phyloP scores from a whole-genome alignment of 2,329 filamentous ascomycete genomes.

The Aureobasidium sp. region DNA sequence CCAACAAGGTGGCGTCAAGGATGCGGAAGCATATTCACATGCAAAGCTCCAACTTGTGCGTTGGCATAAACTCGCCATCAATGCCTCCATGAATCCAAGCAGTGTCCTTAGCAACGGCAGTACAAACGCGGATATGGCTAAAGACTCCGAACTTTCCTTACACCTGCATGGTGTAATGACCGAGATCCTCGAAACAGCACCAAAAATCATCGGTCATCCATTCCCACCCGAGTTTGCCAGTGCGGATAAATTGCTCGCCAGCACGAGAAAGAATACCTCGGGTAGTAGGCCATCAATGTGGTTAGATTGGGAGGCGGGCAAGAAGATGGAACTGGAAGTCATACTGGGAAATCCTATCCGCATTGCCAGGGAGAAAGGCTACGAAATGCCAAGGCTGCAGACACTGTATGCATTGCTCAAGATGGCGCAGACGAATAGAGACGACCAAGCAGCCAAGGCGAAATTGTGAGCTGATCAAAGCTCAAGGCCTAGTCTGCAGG shows the following conservation, averaged over 20 bases:
- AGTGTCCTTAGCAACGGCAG: slow-evolving; percentile 59
- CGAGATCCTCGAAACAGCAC: slow-evolving; percentile 60
- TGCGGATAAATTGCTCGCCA: slow-evolving; percentile 56
- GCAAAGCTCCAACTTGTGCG: slow-evolving; percentile 61
- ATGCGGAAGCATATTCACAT: slow-evolving; percentile 59
- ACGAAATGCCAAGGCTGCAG: slow-evolving; percentile 60
- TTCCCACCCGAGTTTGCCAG: slow-evolving; percentile 55
- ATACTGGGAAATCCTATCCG: slow-evolving; percentile 65
- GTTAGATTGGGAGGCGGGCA: slow-evolving; percentile 43
- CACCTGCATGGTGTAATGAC: slow-evolving; percentile 62
- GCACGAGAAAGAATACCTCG: slow-evolving; percentile 54
- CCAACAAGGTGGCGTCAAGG: slow-evolving; percentile 55
- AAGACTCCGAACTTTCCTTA: slow-evolving; percentile 53
- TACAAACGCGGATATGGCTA: slow-evolving; percentile 59
- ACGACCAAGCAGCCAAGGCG: no score
- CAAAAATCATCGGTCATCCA: slow-evolving; percentile 54
- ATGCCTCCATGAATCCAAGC: slow-evolving; percentile 67
- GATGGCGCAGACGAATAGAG: slow-evolving; percentile 53
- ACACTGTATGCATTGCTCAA: slow-evolving; percentile 59
- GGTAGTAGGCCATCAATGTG: slow-evolving; percentile 61
- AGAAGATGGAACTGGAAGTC: slow-evolving; percentile 63
- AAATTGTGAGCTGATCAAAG: no score
- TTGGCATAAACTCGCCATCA: slow-evolving; percentile 74
- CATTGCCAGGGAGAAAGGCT: slow-evolving; percentile 54
- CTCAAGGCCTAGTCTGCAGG: no score